Base-by-base conservation (phyloP, 78 protist species). In the Capsaspora owczarzaki region DNA sequence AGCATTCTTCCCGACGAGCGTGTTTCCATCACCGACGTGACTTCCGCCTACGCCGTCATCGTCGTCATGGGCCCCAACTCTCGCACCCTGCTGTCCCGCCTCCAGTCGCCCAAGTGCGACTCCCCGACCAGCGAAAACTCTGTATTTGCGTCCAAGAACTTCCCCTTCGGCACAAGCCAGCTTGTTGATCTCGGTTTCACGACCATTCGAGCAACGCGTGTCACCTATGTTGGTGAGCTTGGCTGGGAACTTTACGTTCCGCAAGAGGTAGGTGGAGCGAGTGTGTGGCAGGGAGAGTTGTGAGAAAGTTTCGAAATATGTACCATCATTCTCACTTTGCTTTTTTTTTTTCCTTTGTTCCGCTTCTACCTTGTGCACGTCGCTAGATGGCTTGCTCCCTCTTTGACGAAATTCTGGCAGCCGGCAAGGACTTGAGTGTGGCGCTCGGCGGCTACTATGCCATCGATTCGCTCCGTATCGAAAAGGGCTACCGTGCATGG, bases 201-300 rank as follows among this genome's bases (percentile, higher is more conserved):
- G 33, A 3, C 23, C 0, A 49, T 38, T 69, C 27, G 27, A 12
- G 79, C 46, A 46, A 27, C 60, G n/a, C 81, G 85, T 56, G n/a
- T 61, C 74, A 71, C 76, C 69, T 56, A 77, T 35, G 85, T 86
- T 12, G 85, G 84, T 44, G 84, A 81, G 79, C 68, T 86, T 2
- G 89, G 89, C n/a, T 85, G 31, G 40, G 89, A 85, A 71, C 82
- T 85, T 12, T 51, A 63, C 78, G 61, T 85, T 8, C 89, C 89
- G 8, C 8, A 35, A 49, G 84, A 66, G 53, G 66, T 56, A 29
- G 10, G 66, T 3, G n/a, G n/a, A n/a, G n/a, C n/a, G n/a, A n/a
- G n/a, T n/a, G n/a, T n/a, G n/a, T n/a, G n/a, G n/a, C n/a, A n/a
- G n/a, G n/a, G n/a, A n/a, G n/a, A n/a, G n/a, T n/a, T n/a, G n/a